Base-by-base conservation (phyloP, 371 early-diverging fungal genomes). In the Lichtheimia hyalospora region DNA sequence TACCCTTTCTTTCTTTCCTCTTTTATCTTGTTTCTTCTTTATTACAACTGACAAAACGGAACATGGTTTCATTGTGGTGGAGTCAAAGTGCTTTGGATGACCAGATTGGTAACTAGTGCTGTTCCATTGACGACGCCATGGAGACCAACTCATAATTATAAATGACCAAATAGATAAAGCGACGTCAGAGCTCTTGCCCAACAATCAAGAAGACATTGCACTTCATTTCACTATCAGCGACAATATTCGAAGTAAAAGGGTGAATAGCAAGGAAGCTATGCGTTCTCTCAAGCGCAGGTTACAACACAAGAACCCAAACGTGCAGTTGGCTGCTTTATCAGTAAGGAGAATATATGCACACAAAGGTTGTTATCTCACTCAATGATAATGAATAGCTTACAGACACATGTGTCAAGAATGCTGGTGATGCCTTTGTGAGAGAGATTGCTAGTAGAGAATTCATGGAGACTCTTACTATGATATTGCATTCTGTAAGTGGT, bases 401-500 rank as follows among this genome's bases (percentile, higher is more conserved):
- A 0, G 98, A 97, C 70, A 86, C 89, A 16, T 95, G 95, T 68
- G 93, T 96, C 28, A 97, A 97, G 73, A 97, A 97, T 70, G 89
- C 92, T 24, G 98, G 98, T 1, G 71, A 79, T 48, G 86, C 86
- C 41, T 94, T 97, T 67, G 74, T 96, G 41, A 81, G 84, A 8
- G 96, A 96, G 64, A 72, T 97, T 20, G 90, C 97, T 1, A 84
- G 89, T 13, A 79, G 92, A 49, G 97, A 95, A 39, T 97, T 96
- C 71, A 82, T 94, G 63, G 96, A 97, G 66, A 84, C 86, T 59
- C 64, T 96, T 43, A 83, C 82, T 2, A 77, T 81, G 2, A 69
- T 92, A 13, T 60, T 89, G n/a, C 85, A 85, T 41, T 48, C 77
- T 15, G 89, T 88, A 82, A 46, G 46, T 46, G 5, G 4, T 1